Conservation (phyloP, 73 alveolate species). For the Paramecium pentaurelia region DNA sequence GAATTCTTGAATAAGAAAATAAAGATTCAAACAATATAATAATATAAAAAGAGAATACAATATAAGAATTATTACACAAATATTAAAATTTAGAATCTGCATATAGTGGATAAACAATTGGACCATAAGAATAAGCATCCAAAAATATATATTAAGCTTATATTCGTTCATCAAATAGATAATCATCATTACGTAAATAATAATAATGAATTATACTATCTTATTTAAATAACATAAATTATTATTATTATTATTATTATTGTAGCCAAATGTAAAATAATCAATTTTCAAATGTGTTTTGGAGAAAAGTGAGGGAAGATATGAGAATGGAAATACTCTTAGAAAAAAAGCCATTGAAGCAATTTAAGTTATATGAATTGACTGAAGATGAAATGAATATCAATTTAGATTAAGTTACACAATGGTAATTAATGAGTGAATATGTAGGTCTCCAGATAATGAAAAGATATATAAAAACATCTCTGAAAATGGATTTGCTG, state of each 20-base stretch:
- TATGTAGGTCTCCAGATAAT: conserved; percentile 20
- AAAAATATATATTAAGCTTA: conserved; percentile 27
- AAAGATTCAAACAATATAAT: neutral
- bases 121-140: conserved; percentile 10
- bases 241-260: neutral
- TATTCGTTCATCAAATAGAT: conserved; percentile 4
- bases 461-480: neutral
- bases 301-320: conserved; percentile 37
- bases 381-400: conserved; percentile 43
- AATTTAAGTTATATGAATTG: conserved; percentile 28
- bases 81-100: neutral
- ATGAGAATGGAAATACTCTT: conserved; percentile 40
- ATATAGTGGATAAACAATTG: neutral
- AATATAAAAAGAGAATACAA: neutral
- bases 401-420: conserved; percentile 21
- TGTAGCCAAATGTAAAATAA: neutral
- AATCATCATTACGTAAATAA: neutral
- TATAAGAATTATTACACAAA: neutral
- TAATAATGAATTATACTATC: neutral
- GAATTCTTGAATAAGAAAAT: neutral
- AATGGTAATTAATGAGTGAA: neutral
- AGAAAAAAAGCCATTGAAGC: conserved; percentile 14
- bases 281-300: neutral
- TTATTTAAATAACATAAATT: neutral
- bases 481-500: conserved; percentile 43